These are phyloP conservation scores for Mucor circinelloides DNA, from an alignment of 371 early-diverging fungal species.

Conservation along the genomic window DNA sequence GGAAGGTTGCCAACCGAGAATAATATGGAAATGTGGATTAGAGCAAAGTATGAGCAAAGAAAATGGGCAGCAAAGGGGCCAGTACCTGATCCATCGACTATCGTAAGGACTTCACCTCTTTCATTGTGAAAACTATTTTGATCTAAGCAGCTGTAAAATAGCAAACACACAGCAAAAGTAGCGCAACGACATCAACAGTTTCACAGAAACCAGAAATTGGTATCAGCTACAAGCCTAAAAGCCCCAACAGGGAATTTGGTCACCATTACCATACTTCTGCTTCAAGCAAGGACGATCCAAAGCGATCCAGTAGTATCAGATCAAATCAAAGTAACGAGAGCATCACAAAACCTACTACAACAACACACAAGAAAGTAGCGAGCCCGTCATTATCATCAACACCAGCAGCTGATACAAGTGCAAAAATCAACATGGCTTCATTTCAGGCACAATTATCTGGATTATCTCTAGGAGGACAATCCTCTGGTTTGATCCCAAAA, in stretches of 20 bases:
- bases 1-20: conserved; percentile 54
- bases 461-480: conserved; percentile 20
- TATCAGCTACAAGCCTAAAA: background rate
- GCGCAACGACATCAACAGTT: background rate
- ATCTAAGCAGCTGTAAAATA: background rate
- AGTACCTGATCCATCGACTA: conserved; percentile 1
- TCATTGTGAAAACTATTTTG: background rate
- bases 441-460: conserved; percentile 34
- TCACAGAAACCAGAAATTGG: background rate
- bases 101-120: background rate
- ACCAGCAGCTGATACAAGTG: background rate
- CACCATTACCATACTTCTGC: conserved; percentile 12
- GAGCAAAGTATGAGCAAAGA: conserved; percentile 82
- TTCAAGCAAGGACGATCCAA: conserved; percentile 27
- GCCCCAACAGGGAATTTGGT: conserved; percentile 12
- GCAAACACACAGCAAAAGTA: background rate
- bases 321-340: background rate
- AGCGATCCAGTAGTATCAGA: conserved; percentile 20
- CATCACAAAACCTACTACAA: background rate
- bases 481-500: conserved; percentile 28
- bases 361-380: background rate
- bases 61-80: conserved; percentile 41
- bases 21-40: conserved; percentile 82
- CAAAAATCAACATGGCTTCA: conserved; percentile 24
- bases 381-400: background rate